Percentiles rank a stretch among this genome's conserved stretches.
phyloP scores from a whole-genome alignment of 2,329 filamentous ascomycete species.

The Epichloe bromicola region DNA sequence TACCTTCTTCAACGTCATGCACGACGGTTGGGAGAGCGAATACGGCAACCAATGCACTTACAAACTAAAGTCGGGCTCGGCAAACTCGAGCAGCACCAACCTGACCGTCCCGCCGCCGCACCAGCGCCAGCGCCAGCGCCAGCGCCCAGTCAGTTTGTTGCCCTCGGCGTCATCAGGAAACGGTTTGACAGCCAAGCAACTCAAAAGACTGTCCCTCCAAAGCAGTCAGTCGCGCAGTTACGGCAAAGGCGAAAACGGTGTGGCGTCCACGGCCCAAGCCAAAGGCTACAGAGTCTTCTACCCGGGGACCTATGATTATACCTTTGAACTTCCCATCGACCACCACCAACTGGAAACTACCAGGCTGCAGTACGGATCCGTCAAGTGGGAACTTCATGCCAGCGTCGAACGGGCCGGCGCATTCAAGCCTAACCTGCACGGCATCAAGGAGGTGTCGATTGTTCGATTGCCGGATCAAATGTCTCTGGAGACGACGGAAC shows the following conservation, averaged over 20 bases:
- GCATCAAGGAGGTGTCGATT: conserved; percentile 67
- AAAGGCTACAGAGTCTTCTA: conserved; percentile 81
- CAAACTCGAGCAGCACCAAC: conserved; percentile 23
- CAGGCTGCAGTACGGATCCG: conserved; percentile 71
- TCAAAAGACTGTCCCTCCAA: conserved; percentile 62
- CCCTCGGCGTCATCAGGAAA: conserved; percentile 13
- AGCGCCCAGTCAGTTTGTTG: conserved; percentile 9
- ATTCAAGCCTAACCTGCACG: conserved; percentile 78
- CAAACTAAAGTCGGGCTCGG: conserved; percentile 27
- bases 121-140: background rate
- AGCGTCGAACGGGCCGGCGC: conserved; percentile 76
- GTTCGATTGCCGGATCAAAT: conserved; percentile 79
- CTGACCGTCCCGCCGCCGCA: conserved; percentile 10
- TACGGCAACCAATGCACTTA: conserved; percentile 53
- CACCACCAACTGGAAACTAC: conserved; percentile 83
- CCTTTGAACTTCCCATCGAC: conserved; percentile 82
- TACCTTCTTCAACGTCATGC: conserved; percentile 79
- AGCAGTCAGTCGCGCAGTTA: conserved; percentile 77
- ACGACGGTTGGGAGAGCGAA: conserved; percentile 45
- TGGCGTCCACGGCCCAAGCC: conserved; percentile 42
- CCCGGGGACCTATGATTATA: conserved; percentile 53
- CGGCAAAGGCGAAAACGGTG: conserved; percentile 59
- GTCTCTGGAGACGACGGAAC: conserved; percentile 81
- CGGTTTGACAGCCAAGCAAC: conserved; percentile 30
- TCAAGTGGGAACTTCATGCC: conserved; percentile 80